Percentiles rank a stretch among this genome's conserved stretches.
Evolutionary conservation across 768 basidiomycete species (phyloP).

Genomic region (Rhodotorula kratochvilovae): DNA sequence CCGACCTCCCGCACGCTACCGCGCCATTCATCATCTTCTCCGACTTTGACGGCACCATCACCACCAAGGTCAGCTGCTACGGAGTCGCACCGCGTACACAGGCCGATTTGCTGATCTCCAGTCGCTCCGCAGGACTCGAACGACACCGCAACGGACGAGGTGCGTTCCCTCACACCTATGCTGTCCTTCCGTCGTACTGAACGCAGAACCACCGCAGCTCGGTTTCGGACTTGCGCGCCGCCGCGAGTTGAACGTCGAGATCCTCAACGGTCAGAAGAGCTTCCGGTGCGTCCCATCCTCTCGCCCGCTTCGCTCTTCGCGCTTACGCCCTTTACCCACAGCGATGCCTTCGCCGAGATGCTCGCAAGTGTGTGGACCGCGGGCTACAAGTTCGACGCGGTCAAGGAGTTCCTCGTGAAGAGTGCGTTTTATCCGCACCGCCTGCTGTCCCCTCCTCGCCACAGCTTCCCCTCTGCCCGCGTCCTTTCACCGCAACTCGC

Average conservation of each 20-base stretch:
- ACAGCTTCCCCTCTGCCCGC: conserved; percentile 51
- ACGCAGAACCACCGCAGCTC: conserved; percentile 74
- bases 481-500: conserved; percentile 54
- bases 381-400: conserved; percentile 18
- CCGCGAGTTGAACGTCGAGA: conserved; percentile 66
- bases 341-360: conserved; percentile 86
- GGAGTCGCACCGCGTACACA: too few species aligned
- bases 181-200: background rate
- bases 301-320: background rate
- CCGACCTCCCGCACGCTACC: conserved; percentile 10
- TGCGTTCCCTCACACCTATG: background rate
- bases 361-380: conserved; percentile 60
- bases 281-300: conserved; percentile 57
- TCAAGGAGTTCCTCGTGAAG: conserved; percentile 23
- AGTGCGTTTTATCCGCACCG: conserved; percentile 1
- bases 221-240: conserved; percentile 76
- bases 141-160: conserved; percentile 38
- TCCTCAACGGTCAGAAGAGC: conserved; percentile 61
- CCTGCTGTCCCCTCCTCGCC: background rate
- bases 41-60: conserved; percentile 40
- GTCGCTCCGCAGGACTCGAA: conserved; percentile 21
- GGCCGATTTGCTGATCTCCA: too few species aligned
- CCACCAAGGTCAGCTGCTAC: background rate
- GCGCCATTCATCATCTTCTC: conserved; percentile 33
- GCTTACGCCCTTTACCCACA: conserved; percentile 44